Conservation (phyloP, 306 rosid genomes). For the Begonia masoniana region DNA sequence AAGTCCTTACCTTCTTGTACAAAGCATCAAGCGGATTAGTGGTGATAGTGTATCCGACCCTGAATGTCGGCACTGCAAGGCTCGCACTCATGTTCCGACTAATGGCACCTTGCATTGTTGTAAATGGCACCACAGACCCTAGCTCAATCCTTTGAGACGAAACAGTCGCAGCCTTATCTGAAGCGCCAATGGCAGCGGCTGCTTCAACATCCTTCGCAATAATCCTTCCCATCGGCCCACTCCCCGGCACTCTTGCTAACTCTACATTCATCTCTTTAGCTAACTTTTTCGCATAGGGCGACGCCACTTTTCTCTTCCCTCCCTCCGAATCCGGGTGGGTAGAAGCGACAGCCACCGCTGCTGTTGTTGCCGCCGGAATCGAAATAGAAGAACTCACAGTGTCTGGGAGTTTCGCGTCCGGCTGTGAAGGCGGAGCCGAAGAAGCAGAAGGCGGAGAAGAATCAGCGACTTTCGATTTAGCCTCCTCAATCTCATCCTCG, state of each 20-base stretch:
- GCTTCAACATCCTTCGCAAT: constrained; percentile 93
- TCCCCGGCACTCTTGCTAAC: constrained; percentile 46
- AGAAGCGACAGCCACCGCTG: constrained; percentile 22
- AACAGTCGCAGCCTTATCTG: neutral
- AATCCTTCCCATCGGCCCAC: constrained; percentile 82
- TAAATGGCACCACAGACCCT: constrained; percentile 85
- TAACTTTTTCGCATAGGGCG: constrained; percentile 90
- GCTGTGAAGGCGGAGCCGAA: constrained; percentile 5
- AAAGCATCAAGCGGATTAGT: constrained; percentile 82
- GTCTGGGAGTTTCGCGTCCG: constrained; percentile 15
- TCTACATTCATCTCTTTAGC: constrained; percentile 84
- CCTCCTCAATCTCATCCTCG: constrained; percentile 68
- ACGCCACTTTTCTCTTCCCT: constrained; percentile 82
- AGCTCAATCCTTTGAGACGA: constrained; percentile 33
- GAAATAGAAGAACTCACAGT: constrained; percentile 17
- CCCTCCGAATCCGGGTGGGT: constrained; percentile 84
- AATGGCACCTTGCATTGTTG: constrained; percentile 94
- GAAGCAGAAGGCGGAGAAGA: constrained; percentile 23
- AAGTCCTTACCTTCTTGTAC: constrained; percentile 59
- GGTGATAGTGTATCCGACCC: constrained; percentile 86
- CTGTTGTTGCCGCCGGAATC: constrained; percentile 7
- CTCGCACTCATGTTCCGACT: constrained; percentile 89
- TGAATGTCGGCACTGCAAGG: constrained; percentile 67
- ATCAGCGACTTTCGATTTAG: constrained; percentile 53
- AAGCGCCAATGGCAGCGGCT: constrained; percentile 15